Evolutionary conservation across 305 asterid species (phyloP).

Genomic region (Fraxinus sp.): DNA sequence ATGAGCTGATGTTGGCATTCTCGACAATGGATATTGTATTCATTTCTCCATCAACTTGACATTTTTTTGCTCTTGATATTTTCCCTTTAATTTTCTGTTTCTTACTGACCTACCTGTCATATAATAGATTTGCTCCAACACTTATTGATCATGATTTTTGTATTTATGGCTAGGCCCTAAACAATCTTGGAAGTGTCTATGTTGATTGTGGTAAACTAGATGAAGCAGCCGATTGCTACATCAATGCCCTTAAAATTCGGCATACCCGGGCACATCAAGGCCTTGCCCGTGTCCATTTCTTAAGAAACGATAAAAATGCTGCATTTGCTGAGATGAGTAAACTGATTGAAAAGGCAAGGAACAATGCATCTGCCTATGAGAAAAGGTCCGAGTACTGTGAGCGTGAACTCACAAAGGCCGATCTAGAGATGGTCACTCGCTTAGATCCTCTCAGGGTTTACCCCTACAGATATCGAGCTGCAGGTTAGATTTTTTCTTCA

Average conservation of each 20-base stretch:
- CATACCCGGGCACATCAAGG: slow-evolving; percentile 99
- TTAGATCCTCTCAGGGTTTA: slow-evolving; percentile 92
- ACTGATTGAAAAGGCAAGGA: slow-evolving; percentile 81
- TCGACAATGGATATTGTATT: not conserved
- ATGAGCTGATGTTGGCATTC: not conserved
- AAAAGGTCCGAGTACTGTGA: slow-evolving; percentile 96
- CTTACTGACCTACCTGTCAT: not conserved
- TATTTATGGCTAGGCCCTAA: slow-evolving; percentile 62
- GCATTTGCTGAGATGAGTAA: slow-evolving; percentile 94
- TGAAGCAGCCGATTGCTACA: slow-evolving; percentile 93
- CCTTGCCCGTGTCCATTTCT: slow-evolving; percentile 93
- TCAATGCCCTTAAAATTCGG: slow-evolving; percentile 86
- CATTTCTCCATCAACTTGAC: not conserved
- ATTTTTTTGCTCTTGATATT: not conserved
- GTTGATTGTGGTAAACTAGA: slow-evolving; percentile 88
- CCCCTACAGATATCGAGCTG: slow-evolving; percentile 97
- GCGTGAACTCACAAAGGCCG: slow-evolving; percentile 87
- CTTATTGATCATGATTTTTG: not conserved
- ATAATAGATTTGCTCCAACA: not conserved
- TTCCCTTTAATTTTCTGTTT: not conserved
- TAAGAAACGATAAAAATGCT: slow-evolving; percentile 73
- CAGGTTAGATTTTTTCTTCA: slow-evolving; percentile 52
- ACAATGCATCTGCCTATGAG: slow-evolving; percentile 90
- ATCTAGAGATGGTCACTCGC: slow-evolving; percentile 85
- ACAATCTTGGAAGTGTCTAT: slow-evolving; percentile 93